Evolutionary conservation across 2,329 filamentous ascomycete species (phyloP), one percentile per base, ranked within the genome.

Genomic region (Ciborinia camelliae): DNA sequence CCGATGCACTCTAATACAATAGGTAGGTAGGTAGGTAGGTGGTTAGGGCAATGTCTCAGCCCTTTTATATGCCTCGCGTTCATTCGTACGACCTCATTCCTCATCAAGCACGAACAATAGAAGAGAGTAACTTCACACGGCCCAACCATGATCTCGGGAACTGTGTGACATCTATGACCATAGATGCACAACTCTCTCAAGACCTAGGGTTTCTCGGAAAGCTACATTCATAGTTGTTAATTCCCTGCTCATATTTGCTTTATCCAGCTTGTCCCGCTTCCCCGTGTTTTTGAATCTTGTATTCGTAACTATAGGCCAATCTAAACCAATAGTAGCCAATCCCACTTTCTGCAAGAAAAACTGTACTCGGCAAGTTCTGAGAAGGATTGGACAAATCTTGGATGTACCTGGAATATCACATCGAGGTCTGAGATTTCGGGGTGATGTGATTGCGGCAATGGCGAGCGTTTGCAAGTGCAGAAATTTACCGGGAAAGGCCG

Each of bases 381-480:
- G 2, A 57, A 7, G 3, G 39, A n/a, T 23, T 10, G 18, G 6
- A 26, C 9, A 5, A 23, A 10, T 18, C 32, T 54, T 23, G 3
- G 4, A 45, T 15, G 3, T 43, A 26, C 1, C 26, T 32, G 12
- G 12, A 32, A 26, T 10, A 58, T 58, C 54, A 32, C 20, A 23
- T 23, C 10, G 28, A 30, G 26, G 26, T 15, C 10, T 41, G 39
- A 32, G 18, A 45, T 3, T 45, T 32, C 20, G 12, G 26, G 1
- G 12, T 57, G 4, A 18, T 10, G 3, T 9, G n/a, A 7, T 23
- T 23, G 20, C 14, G 6, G 3, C 9, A 5, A 14, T 43, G 14
- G 5, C 4, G 26, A 43, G 37, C 54, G 54, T 58, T 45, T 45
- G 54, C 54, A 58, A 45, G 53, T 57, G 26, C 26, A 43, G 9